A percentile compares a stretch with the other conserved stretches of the same genome.
These are phyloP conservation scores for Erucastrum elatum DNA, from an alignment of 345 rosid genomes.

Conservation along the genomic window DNA sequence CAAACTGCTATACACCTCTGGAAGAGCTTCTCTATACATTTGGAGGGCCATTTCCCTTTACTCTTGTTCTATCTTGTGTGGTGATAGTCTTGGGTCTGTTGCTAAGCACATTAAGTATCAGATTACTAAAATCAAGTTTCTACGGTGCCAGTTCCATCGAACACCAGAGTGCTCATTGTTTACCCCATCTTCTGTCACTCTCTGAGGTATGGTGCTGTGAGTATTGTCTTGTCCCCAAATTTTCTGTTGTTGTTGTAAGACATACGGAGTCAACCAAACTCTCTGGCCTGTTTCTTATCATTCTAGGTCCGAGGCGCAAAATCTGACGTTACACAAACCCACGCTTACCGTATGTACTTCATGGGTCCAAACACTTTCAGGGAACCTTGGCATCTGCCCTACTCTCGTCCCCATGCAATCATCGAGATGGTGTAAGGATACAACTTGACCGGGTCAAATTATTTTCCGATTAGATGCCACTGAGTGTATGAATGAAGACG, in stretches of 20 bases:
- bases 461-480: conserved; percentile 27
- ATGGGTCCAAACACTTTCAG: conserved; percentile 97
- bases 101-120: conserved; percentile 70
- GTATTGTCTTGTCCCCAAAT: conserved; percentile 1
- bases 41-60: conserved; percentile 92
- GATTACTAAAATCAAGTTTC: conserved; percentile 61
- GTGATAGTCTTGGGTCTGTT: conserved; percentile 71
- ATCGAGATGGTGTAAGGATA: conserved; percentile 89
- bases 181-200: conserved; percentile 90
- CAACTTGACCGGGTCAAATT: conserved; percentile 8
- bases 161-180: conserved; percentile 61
- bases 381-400: conserved; percentile 99
- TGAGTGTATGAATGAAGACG: conserved; percentile 17
- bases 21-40: conserved; percentile 88
- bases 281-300: conserved; percentile 22
- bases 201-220: conserved; percentile 63
- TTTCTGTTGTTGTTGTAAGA: conserved; percentile 3
- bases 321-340: conserved; percentile 93
- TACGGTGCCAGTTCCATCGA: conserved; percentile 61
- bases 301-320: conserved; percentile 85
- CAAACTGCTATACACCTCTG: conserved; percentile 93
- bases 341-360: conserved; percentile 90
- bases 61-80: conserved; percentile 63
- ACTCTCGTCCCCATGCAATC: conserved; percentile 84
- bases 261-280: conserved; percentile 6